These are phyloP conservation scores for Geotrichum cucujoidarum DNA, from an alignment of 1,139 yeast species.

Conservation along the genomic window DNA sequence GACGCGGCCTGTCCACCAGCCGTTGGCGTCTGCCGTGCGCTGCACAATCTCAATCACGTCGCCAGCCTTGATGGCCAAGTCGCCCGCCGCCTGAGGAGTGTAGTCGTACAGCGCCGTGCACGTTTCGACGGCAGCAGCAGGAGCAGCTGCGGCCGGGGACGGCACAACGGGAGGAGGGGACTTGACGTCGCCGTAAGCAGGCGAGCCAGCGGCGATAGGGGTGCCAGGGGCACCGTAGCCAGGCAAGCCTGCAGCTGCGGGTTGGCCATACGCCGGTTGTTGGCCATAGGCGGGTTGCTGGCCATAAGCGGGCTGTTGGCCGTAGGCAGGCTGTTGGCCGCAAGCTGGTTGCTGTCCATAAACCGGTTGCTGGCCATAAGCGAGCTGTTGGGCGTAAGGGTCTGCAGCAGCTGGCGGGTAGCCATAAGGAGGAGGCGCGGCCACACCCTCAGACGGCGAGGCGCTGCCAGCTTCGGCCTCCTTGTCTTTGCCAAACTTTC, in stretches of 20 bases:
- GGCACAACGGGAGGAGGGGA: conserved; percentile 31
- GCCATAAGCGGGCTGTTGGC: conserved; percentile 31
- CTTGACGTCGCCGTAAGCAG: conserved; percentile 24
- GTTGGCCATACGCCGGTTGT: conserved; percentile 25
- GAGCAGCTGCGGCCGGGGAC: conserved; percentile 41
- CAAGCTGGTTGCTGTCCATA: conserved; percentile 22
- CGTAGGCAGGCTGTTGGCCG: conserved; percentile 21
- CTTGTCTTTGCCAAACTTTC: conserved; percentile 57
- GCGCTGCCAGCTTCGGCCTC: conserved; percentile 36
- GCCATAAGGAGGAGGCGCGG: conserved; percentile 32
- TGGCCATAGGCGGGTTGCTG: conserved; percentile 23
- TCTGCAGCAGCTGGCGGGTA: conserved; percentile 14
- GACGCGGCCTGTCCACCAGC: conserved; percentile 97
- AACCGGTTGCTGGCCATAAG: conserved; percentile 32
- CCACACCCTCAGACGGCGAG: conserved; percentile 23
- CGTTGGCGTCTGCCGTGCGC: conserved; percentile 76
- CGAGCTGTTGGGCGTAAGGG: conserved; percentile 24
- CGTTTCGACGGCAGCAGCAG: conserved; percentile 44
- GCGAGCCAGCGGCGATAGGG: conserved; percentile 23
- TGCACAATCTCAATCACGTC: conserved; percentile 78
- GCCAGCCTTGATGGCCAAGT: conserved; percentile 81
- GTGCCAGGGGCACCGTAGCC: conserved; percentile 17
- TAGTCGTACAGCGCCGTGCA: conserved; percentile 78
- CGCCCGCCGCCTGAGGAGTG: conserved; percentile 83
- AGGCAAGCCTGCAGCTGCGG: conserved; percentile 22